phyloP scores from a whole-genome alignment of 1,139 yeast species.

The Saccharomyces hybrid region DNA sequence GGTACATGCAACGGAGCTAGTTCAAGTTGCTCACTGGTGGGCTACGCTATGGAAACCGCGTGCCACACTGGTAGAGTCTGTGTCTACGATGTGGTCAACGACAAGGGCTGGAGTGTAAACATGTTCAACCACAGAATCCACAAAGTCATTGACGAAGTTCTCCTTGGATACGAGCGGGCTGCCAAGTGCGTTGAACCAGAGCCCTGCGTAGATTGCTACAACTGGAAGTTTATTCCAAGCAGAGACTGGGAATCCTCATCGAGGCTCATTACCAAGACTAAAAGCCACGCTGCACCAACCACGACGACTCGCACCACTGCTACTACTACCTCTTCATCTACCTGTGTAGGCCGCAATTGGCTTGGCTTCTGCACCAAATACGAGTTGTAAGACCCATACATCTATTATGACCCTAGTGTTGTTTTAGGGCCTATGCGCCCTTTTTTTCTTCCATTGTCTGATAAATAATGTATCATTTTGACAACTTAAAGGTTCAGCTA shows the following conservation, averaged over 20 bases:
- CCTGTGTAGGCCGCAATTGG: slow-evolving; percentile 34
- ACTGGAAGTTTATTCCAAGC: slow-evolving; percentile 60
- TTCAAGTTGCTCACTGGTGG: slow-evolving; percentile 82
- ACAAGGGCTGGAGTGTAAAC: slow-evolving; percentile 87
- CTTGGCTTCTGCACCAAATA: slow-evolving; percentile 32
- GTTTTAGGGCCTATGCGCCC: not conserved
- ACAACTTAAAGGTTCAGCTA: not conserved
- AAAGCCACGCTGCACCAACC: slow-evolving; percentile 11
- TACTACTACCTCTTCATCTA: slow-evolving; percentile 17
- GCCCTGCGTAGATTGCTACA: slow-evolving; percentile 82
- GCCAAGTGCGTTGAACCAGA: slow-evolving; percentile 70
- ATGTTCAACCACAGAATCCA: slow-evolving; percentile 84
- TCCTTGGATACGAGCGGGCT: slow-evolving; percentile 64
- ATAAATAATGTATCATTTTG: not conserved
- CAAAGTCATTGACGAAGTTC: slow-evolving; percentile 79
- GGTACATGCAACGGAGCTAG: slow-evolving; percentile 97
- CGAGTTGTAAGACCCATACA: slow-evolving; percentile 6
- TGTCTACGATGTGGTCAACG: slow-evolving; percentile 82
- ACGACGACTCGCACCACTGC: slow-evolving; percentile 17
- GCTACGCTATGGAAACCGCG: slow-evolving; percentile 95
- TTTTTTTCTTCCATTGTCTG: not conserved
- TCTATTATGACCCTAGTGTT: not conserved
- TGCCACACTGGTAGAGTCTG: slow-evolving; percentile 92
- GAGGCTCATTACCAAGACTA: slow-evolving; percentile 24
- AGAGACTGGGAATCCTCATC: slow-evolving; percentile 38